Conservation (phyloP, 352 stramenopile genomes). For the Pythium pyrilobum region DNA sequence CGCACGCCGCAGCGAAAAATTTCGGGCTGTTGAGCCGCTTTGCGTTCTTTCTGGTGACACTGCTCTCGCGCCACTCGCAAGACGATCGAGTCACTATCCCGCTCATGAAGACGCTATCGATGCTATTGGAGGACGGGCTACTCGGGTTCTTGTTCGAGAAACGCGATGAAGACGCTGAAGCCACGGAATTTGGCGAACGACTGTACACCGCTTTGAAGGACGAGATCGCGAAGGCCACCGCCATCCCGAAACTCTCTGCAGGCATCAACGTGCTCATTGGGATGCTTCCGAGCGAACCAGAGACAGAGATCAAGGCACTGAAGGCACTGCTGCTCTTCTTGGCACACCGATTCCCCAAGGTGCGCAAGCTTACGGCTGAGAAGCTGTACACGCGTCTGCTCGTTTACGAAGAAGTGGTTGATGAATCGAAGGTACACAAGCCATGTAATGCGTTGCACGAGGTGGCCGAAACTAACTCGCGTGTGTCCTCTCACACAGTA, state of each 20-base stretch:
- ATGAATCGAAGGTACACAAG: conserved; percentile 48
- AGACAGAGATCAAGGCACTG: conserved; percentile 52
- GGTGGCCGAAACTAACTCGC: no score
- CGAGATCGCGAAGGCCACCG: conserved; percentile 58
- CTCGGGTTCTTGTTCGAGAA: conserved; percentile 55
- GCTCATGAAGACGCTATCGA: conserved; percentile 82
- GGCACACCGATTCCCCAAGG: conserved; percentile 79
- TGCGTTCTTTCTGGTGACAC: conserved; percentile 55
- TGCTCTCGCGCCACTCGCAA: conserved; percentile 51
- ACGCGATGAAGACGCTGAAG: conserved; percentile 19
- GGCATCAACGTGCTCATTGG: conserved; percentile 69
- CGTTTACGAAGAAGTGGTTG: conserved; percentile 65
- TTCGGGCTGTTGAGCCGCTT: conserved; percentile 66
- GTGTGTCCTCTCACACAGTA: conserved; percentile 51
- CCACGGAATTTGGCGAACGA: conserved; percentile 47
- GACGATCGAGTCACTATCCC: conserved; percentile 84
- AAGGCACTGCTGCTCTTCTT: conserved; percentile 72
- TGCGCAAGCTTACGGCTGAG: conserved; percentile 80
- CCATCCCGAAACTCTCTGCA: conserved; percentile 61
- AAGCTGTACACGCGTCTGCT: conserved; percentile 78
- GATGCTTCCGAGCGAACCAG: conserved; percentile 53
- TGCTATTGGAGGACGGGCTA: conserved; percentile 61
- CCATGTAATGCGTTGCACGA: background rate
- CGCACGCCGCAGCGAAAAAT: conserved; percentile 44
- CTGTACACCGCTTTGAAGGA: conserved; percentile 61